Percentiles rank a stretch among this genome's conserved stretches.
phyloP scores from a whole-genome alignment of 2,329 filamentous ascomycete species.

The Myriangium duriaei region DNA sequence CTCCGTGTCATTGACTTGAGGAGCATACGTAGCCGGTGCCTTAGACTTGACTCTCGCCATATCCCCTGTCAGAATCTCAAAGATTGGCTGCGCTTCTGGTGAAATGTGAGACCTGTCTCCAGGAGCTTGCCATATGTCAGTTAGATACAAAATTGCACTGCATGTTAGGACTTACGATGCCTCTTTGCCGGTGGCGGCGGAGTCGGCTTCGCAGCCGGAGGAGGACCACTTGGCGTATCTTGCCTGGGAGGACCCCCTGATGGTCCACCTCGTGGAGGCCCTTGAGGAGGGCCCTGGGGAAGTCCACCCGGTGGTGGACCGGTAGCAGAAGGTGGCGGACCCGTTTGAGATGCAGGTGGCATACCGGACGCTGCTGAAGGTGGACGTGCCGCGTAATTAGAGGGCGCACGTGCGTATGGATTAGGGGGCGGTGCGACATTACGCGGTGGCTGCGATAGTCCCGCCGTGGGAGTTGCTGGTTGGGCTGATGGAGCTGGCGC shows the following conservation, averaged over 20 bases:
- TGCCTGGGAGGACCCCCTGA: slow-evolving; percentile 35
- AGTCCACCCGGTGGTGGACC: slow-evolving; percentile 31
- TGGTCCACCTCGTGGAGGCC: slow-evolving; percentile 35
- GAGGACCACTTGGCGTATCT: slow-evolving; percentile 31
- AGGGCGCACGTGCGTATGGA: slow-evolving; percentile 25
- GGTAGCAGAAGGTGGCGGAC: slow-evolving; percentile 21
- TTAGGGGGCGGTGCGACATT: slow-evolving; percentile 34
- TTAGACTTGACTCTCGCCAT: slow-evolving; percentile 80
- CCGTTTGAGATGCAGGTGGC: slow-evolving; percentile 3
- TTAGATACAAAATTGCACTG: no score
- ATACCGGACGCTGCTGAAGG: slow-evolving; percentile 4
- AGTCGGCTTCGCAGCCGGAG: slow-evolving; percentile 24
- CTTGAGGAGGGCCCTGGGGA: slow-evolving; percentile 32
- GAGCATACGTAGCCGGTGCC: slow-evolving; percentile 74
- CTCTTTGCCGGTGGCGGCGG: slow-evolving; percentile 45
- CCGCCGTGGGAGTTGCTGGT: slow-evolving; percentile 27
- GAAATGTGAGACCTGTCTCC: slow-evolving; percentile 90
- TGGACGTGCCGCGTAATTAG: slow-evolving; percentile 9
- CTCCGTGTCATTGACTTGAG: slow-evolving; percentile 86
- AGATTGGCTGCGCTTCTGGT: slow-evolving; percentile 59
- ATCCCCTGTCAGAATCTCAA: slow-evolving; percentile 67
- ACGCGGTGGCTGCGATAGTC: slow-evolving; percentile 26
- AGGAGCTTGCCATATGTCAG: slow-evolving; percentile 19
- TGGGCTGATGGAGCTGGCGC: slow-evolving; percentile 51
- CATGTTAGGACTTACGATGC: slow-evolving; percentile 54